Conservation (phyloP, 1,139 yeast genomes). For the Pneumocystis sp. region DNA sequence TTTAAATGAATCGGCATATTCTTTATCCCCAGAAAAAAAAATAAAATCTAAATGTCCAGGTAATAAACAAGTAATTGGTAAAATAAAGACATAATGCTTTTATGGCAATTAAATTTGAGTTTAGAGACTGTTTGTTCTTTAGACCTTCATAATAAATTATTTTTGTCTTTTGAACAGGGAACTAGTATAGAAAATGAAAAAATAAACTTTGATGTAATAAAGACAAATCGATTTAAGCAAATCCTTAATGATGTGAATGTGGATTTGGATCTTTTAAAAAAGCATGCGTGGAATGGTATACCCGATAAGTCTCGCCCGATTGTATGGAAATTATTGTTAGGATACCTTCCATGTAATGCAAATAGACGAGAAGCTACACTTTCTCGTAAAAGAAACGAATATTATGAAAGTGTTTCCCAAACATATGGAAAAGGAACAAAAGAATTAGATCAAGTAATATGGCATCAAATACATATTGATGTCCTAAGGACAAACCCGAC, state of each 20-base stretch:
- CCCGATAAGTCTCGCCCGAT: constrained; percentile 70
- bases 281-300: constrained; percentile 86
- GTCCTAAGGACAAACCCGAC: constrained; percentile 90
- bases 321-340: constrained; percentile 79
- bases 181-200: constrained; percentile 34
- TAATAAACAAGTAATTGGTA: background rate
- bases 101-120: background rate
- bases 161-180: background rate
- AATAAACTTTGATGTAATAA: constrained; percentile 42
- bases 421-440: constrained; percentile 24
- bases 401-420: constrained; percentile 45
- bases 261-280: constrained; percentile 51
- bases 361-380: constrained; percentile 58
- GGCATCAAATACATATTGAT: constrained; percentile 94
- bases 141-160: background rate
- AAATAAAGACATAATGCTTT: background rate
- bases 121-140: background rate
- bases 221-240: constrained; percentile 52
- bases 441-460: constrained; percentile 52
- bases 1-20: background rate
- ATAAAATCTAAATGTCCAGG: background rate
- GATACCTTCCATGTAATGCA: constrained; percentile 77
- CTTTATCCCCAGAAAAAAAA: background rate
- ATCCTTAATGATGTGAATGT: constrained; percentile 49
- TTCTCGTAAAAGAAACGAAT: constrained; percentile 72